Evolutionary conservation across 140 eudicot species (phyloP), one percentile per base, ranked within the genome.

Genomic region (Erigeron philadelphicus): DNA sequence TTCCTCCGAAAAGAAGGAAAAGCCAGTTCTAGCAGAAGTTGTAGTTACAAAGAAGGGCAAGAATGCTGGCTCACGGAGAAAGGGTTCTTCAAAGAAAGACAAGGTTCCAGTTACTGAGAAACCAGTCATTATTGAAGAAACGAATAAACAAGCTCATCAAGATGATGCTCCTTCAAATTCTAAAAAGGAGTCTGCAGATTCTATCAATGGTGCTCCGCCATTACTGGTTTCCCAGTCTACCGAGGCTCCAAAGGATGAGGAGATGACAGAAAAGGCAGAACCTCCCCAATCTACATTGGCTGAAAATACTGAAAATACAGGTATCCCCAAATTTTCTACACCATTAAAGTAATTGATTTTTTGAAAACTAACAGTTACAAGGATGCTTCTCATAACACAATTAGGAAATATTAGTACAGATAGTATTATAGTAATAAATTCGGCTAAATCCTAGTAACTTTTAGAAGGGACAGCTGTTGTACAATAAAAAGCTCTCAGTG

Each of bases 191-290:
- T 59, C 90, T 43, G 83, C 64, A 61, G 78, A 58, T 66, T 40
- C 66, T 23, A 71, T 11, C 23, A 80, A 81, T 65, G 75, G 68
- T 23, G 78, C 50, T 55, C 53, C 74, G 6, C 66, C 61, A 11
- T 75, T 52, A 58, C 74, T 31, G 60, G 62, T 66, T 61, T 64
- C 86, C 72, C 72, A 76, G 64, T 69, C 79, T 58, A 47, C 66
- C 71, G 88, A 76, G 56, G 82, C 82, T 68, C 68, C 66, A 13
- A 86, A 84, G 67, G 86, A 85, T 70, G 89, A 68, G 67, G 84
- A 68, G 66, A 77, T 79, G 81, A 21, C 88, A 35, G 88, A 73
- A 46, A 80, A 75, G 56, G 72, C 78, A 53, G 85, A 84, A 73
- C 62, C 74, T 15, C 72, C 62, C 23, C 48, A 8, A n/a, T 66